phyloP scores from a whole-genome alignment of 2,329 filamentous ascomycete species.

The Diaporthe citrichinensis region DNA sequence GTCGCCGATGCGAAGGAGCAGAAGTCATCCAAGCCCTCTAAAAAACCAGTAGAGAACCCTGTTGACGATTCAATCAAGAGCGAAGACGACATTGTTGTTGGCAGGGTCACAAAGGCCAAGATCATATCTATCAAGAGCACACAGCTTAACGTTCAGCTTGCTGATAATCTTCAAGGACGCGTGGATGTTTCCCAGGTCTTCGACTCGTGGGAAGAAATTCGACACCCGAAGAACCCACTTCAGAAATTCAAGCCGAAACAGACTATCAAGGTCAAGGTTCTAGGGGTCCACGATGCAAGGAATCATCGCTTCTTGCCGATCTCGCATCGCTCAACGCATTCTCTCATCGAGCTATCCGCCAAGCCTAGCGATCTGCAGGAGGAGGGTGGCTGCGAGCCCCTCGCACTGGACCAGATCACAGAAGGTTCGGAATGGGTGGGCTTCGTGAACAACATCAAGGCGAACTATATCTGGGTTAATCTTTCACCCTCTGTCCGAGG shows the following conservation, averaged over 20 bases:
- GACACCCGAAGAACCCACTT: slow-evolving; percentile 86
- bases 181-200: slow-evolving; percentile 94
- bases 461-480: slow-evolving; percentile 90
- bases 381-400: slow-evolving; percentile 57
- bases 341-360: slow-evolving; percentile 88
- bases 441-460: slow-evolving; percentile 90
- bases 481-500: slow-evolving; percentile 90
- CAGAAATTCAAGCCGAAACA: slow-evolving; percentile 80
- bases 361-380: slow-evolving; percentile 77
- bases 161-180: slow-evolving; percentile 91
- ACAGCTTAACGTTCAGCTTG: slow-evolving; percentile 90
- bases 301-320: slow-evolving; percentile 94
- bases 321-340: slow-evolving; percentile 84
- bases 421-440: slow-evolving; percentile 81
- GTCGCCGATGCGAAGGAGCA: slow-evolving; percentile 59
- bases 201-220: slow-evolving; percentile 88
- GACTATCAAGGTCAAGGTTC: slow-evolving; percentile 79
- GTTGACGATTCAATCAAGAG: slow-evolving; percentile 75
- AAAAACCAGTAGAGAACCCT: slow-evolving; percentile 58
- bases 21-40: slow-evolving; percentile 52
- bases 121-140: slow-evolving; percentile 90
- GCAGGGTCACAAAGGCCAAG: slow-evolving; percentile 80
- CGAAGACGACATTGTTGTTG: slow-evolving; percentile 81
- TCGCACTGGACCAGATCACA: slow-evolving; percentile 81
- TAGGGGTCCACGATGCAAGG: slow-evolving; percentile 90